Conservation (phyloP, 1,284 basidiomycete species). For the Leccinum pallidistipes region DNA sequence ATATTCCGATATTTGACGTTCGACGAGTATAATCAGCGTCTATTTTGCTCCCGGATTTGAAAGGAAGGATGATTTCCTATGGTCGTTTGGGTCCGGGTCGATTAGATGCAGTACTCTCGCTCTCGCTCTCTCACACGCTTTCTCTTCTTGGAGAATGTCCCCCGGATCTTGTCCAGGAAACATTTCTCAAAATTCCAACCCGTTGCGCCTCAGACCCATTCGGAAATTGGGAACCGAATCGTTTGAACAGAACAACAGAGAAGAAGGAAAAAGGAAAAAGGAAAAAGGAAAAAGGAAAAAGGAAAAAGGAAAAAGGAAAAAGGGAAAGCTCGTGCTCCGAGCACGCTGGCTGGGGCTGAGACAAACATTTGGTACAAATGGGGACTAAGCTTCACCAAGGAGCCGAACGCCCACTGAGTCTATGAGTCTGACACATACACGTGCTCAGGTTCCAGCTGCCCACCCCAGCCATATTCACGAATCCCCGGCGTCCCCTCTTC, state of each 20-base stretch:
- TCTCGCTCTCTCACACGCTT: background rate
- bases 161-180: conserved; percentile 9
- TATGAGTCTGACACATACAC: conserved; percentile 18
- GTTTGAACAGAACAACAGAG: background rate
- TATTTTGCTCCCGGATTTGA: conserved; percentile 5
- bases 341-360: background rate
- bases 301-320: too few species aligned
- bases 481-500: background rate
- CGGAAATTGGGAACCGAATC: conserved; percentile 19
- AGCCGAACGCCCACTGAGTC: background rate
- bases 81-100: conserved; percentile 12
- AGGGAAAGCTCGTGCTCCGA: background rate
- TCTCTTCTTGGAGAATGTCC: background rate
- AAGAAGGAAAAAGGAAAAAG: background rate
- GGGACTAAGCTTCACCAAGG: background rate
- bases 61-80: background rate
- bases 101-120: background rate
- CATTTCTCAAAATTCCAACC: background rate
- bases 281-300: too few species aligned
- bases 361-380: background rate
- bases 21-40: conserved; percentile 11
- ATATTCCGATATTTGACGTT: conserved; percentile 3
- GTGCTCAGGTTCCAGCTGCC: conserved; percentile 4
- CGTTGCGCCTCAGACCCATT: conserved; percentile 15
- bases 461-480: background rate